Conservation (phyloP, 805 yeast species). For the Ogataea saltuana region DNA sequence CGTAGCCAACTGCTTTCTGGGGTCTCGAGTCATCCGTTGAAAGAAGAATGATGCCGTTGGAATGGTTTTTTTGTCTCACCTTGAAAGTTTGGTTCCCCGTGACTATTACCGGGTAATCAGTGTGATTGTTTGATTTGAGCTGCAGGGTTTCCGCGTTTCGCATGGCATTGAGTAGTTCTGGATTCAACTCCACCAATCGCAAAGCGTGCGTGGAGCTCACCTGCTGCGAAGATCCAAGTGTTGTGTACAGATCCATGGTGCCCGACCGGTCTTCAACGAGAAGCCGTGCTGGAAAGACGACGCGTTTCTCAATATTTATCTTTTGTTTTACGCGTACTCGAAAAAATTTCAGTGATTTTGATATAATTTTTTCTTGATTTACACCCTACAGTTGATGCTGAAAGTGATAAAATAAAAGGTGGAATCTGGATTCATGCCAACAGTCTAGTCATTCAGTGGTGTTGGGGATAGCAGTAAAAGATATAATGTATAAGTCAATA, state of each 20-base stretch:
- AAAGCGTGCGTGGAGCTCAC: constrained; percentile 29
- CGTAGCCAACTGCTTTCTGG: constrained; percentile 11
- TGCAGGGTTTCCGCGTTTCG: constrained; percentile 22
- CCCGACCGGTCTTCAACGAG: background rate
- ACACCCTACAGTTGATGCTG: too few species aligned
- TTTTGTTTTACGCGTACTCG: background rate
- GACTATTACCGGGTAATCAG: constrained; percentile 57
- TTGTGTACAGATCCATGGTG: constrained; percentile 32
- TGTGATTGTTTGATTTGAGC: constrained; percentile 22
- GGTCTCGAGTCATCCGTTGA: background rate
- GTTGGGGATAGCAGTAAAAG: background rate
- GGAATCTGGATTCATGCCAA: background rate
- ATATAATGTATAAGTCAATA: too few species aligned
- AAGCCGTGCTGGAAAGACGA: background rate
- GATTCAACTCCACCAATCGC: constrained; percentile 53
- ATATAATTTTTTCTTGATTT: background rate
- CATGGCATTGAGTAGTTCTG: constrained; percentile 46
- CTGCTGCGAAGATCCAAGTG: constrained; percentile 28
- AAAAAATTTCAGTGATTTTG: background rate
- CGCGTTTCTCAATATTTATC: background rate
- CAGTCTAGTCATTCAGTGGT: background rate
- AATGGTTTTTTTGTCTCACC: constrained; percentile 79
- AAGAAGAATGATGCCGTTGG: constrained; percentile 73
- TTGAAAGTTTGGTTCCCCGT: constrained; percentile 59
- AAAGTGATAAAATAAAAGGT: too few species aligned